Base-by-base conservation (phyloP, 805 yeast genomes). In the Ogataea sp. region DNA sequence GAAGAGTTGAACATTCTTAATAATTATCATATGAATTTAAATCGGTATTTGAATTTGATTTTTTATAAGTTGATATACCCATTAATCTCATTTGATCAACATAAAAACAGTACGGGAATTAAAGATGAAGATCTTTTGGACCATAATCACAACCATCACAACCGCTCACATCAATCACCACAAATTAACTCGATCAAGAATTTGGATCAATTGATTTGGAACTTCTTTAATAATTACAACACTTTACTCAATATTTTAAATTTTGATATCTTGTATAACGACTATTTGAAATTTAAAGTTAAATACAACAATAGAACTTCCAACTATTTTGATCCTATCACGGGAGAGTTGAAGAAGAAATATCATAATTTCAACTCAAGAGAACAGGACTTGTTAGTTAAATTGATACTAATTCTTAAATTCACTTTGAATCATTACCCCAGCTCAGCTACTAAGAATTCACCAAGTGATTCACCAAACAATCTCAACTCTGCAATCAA, bases 191-290 rank as follows among this genome's bases (percentile, higher is more conserved):
- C n/a, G n/a, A n/a, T 25, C 6, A 56, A 49, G 36, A 59, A 58
- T 39, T 44, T 61, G 23, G 81, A 75, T 48, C 65, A 64, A 43
- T 66, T 71, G 39, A 64, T 75, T 18, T 58, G 62, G 48, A 65
- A 71, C 31, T 75, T 63, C 50, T 75, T 75, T 48, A 59, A 72
- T 43, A 69, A 72, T 51, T 71, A 70, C 51, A 75, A 75, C 55
- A 66, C 69, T 18, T 64, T 75, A 42, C 65, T 75, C 20, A 80
- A 80, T 4, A 68, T 75, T 8, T 65, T 75, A 44, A 80, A 74
- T 47, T 73, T 70, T 46, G 71, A 68, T 35, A 56, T 64, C 28
- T 74, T 75, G 45, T 74, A 73, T 68, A 68, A 67, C 47, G 67
- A 68, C 37, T 75, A 75, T 26, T 67, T 74, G 47, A 73, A 71